Percentiles rank a stretch among this genome's conserved stretches.
phyloP scores from a whole-genome alignment of 2,329 filamentous ascomycete genomes.

The Xylariaceae sp. region DNA sequence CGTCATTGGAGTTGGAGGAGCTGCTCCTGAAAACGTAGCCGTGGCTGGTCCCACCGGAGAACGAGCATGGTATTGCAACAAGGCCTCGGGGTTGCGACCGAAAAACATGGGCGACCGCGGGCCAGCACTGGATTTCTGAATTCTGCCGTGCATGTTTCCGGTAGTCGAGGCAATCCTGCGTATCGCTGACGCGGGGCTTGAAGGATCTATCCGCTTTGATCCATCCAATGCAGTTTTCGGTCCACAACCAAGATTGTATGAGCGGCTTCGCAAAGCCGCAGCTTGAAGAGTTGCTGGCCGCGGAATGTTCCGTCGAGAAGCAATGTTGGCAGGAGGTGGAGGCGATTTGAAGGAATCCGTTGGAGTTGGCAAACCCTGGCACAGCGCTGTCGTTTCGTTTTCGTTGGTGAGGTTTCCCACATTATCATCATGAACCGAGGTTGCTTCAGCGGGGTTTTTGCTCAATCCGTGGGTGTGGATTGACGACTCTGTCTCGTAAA shows the following conservation, averaged over 20 bases:
- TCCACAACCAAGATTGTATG: slow-evolving; percentile 40
- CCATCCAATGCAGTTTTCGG: slow-evolving; percentile 54
- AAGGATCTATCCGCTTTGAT: slow-evolving; percentile 47
- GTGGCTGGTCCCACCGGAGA: slow-evolving; percentile 45
- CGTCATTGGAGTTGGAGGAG: slow-evolving; percentile 55
- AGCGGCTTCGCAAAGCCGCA: slow-evolving; percentile 47
- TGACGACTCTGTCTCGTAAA: slow-evolving; percentile 25
- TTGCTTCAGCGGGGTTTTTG: slow-evolving; percentile 21
- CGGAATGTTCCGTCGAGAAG: slow-evolving; percentile 54
- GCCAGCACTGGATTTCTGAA: slow-evolving; percentile 45
- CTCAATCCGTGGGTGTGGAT: slow-evolving; percentile 21
- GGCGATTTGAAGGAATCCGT: slow-evolving; percentile 50
- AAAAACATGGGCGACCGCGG: slow-evolving; percentile 49
- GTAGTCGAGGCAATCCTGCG: slow-evolving; percentile 57
- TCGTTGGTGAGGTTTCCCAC: slow-evolving; percentile 13
- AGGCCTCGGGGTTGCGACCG: slow-evolving; percentile 49
- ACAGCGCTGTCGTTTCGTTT: slow-evolving; percentile 17
- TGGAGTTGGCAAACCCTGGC: slow-evolving; percentile 31
- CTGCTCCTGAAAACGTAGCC: slow-evolving; percentile 42
- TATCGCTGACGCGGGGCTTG: slow-evolving; percentile 47
- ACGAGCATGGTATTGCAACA: slow-evolving; percentile 46
- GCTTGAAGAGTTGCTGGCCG: slow-evolving; percentile 53
- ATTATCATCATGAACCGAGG: slow-evolving; percentile 8
- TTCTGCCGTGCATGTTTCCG: slow-evolving; percentile 44
- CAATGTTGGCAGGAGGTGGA: slow-evolving; percentile 55